Evolutionary conservation across 352 stramenopile species (phyloP), one percentile per base, ranked within the genome.

Genomic region (Globisporangium perplexum): DNA sequence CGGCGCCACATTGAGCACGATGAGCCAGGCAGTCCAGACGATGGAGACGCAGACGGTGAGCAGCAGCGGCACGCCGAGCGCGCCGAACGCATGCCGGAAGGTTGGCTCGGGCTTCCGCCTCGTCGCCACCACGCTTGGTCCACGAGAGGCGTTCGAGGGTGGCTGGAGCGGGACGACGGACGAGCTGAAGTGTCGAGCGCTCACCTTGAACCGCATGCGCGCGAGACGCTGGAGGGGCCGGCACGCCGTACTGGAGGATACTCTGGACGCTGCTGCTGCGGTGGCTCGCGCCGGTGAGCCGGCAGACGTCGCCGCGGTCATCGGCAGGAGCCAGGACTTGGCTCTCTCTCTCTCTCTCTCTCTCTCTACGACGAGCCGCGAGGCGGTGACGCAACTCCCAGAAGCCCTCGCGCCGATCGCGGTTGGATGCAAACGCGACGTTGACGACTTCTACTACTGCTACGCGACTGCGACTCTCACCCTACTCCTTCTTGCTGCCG

Each of bases 1-100:
- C 30, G 55, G 48, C 7, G 42, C 39, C 11, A 47, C 22, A n/a
- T 56, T 57, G n/a, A 62, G 30, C 3, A 52, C 26, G n/a, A 57
- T 20, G 28, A 62, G 49, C 36, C 48, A 48, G 7, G 38, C 39
- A 3, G 43, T 57, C 49, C 55, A 62, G 11, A 7, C 20, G 8
- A 49, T 35, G 4, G 42, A 62, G 36, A 57, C 41, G 33, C 30
- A 52, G 28, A 53, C 28, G 23, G 57, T 39, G 6, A 57, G 4
- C 30, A 62, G 23, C 11, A 62, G 49, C 5, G 48, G 55, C 7
- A 36, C 22, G 6, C 55, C 49, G 4, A 57, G 35, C 4, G 17
- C 4, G 3, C 42, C 55, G 22, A 54, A 54, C 0, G 46, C 23
- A 0, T 36, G 41, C 6, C n/a, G 10, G 28, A 57, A 38, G 4